A percentile compares a stretch with the other conserved stretches of the same genome.
Evolutionary conservation across 768 basidiomycete genomes (phyloP).

Genomic region (Nidularia pulvinata): DNA sequence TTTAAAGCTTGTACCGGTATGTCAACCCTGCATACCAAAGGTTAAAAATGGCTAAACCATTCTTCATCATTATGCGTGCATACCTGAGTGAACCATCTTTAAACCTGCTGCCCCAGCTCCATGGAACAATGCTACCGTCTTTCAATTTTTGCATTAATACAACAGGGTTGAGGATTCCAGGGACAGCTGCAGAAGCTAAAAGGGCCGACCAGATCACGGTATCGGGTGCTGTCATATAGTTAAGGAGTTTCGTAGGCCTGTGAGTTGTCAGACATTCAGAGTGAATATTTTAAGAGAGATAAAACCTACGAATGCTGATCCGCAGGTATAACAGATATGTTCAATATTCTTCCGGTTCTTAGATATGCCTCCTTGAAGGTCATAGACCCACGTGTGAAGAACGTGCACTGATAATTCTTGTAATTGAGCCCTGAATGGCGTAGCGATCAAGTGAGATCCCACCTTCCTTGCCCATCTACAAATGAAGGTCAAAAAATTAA

Average conservation of each 20-base stretch:
- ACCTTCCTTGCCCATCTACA: constrained; percentile 89
- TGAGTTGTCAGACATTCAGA: constrained; percentile 4
- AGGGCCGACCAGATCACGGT: constrained; percentile 82
- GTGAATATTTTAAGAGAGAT: constrained; percentile 9
- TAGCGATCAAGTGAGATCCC: constrained; percentile 1
- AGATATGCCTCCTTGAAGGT: constrained; percentile 96
- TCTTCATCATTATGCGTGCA: constrained; percentile 4
- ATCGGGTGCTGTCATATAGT: constrained; percentile 96
- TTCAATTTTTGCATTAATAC: constrained; percentile 91
- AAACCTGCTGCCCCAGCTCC: constrained; percentile 95
- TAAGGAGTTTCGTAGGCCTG: constrained; percentile 94
- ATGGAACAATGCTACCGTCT: constrained; percentile 80
- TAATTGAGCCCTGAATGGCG: not conserved
- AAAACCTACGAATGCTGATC: constrained; percentile 76
- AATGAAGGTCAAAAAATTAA: constrained; percentile 4
- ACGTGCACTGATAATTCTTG: constrained; percentile 55
- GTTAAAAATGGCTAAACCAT: not conserved
- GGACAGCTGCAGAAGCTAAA: constrained; percentile 91
- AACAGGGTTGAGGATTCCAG: constrained; percentile 94
- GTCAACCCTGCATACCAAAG: constrained; percentile 64
- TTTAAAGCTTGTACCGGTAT: constrained; percentile 91
- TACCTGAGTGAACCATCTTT: constrained; percentile 91
- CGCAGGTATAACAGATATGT: constrained; percentile 91
- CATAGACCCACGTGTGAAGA: constrained; percentile 91
- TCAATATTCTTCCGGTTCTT: constrained; percentile 90